These are phyloP conservation scores for Aspergillus pseudoterreus DNA, from an alignment of 2,329 filamentous ascomycete genomes.

Conservation along the genomic window DNA sequence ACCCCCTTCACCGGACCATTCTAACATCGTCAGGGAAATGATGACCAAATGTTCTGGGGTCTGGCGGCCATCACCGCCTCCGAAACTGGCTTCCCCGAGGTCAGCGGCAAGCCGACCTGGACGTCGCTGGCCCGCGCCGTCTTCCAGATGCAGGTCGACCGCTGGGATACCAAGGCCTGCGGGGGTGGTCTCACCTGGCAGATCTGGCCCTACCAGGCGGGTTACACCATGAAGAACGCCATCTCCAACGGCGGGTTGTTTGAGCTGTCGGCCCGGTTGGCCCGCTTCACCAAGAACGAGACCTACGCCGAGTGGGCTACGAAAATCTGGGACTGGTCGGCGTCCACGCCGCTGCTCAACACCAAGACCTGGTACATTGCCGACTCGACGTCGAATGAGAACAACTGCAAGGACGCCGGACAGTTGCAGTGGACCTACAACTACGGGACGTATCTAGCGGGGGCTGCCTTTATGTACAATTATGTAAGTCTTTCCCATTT, in stretches of 20 bases:
- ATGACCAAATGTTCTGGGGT: conserved; percentile 64
- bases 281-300: conserved; percentile 69
- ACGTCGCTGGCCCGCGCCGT: conserved; percentile 6
- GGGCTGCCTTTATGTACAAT: conserved; percentile 52
- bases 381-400: conserved; percentile 18
- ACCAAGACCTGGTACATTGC: conserved; percentile 15
- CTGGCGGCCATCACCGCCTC: conserved; percentile 72
- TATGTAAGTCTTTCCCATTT: conserved; percentile 23
- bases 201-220: conserved; percentile 70
- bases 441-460: conserved; percentile 51
- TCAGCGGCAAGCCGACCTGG: conserved; percentile 5
- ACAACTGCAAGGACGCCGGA: conserved; percentile 46
- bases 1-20: conserved; percentile 48
- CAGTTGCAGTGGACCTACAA: conserved; percentile 54
- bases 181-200: conserved; percentile 33
- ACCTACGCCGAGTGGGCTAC: conserved; percentile 72
- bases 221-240: conserved; percentile 54
- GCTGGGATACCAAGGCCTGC: conserved; percentile 5
- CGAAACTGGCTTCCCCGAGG: conserved; percentile 67
- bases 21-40: conserved; percentile 32
- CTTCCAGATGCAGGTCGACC: conserved; percentile 39
- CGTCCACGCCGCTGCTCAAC: conserved; percentile 45
- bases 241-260: conserved; percentile 54
- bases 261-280: conserved; percentile 60
- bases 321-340: conserved; percentile 45